Evolutionary conservation across 805 yeast species (phyloP).

Genomic region (Saccharomycopsis sp.): DNA sequence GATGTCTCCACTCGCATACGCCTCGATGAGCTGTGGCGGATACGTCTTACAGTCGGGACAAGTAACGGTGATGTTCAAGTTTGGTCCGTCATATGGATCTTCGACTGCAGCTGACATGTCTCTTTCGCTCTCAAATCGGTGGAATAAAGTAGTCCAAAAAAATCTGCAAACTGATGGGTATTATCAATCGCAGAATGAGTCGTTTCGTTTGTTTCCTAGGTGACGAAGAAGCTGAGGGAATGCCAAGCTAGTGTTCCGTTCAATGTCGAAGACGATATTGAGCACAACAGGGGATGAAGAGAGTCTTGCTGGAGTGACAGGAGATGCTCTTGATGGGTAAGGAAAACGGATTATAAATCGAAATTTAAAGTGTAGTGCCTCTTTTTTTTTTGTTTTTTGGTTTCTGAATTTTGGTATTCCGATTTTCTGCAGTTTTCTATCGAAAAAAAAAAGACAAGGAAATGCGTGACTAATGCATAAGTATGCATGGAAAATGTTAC

Average conservation of each 20-base stretch:
- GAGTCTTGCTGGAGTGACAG: not conserved
- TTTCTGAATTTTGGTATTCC: too few species aligned
- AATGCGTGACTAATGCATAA: too few species aligned
- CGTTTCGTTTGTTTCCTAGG: not conserved
- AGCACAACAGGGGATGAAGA: not conserved
- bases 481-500: too few species aligned
- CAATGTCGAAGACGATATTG: not conserved
- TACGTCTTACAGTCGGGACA: conserved; percentile 95
- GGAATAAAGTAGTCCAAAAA: not conserved
- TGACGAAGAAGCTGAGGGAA: not conserved
- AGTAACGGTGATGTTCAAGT: conserved; percentile 79
- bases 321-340: not conserved
- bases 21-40: conserved; percentile 92
- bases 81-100: conserved; percentile 50
- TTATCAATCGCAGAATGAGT: not conserved
- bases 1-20: conserved; percentile 96
- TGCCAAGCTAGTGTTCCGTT: not conserved
- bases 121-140: not conserved
- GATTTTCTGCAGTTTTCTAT: too few species aligned
- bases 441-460: too few species aligned
- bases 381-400: too few species aligned
- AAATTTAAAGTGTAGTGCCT: too few species aligned
- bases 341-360: too few species aligned
- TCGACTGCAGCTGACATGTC: not conserved
- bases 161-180: not conserved